A percentile compares a stretch with the other conserved stretches of the same genome.
phyloP scores from a whole-genome alignment of 805 yeast genomes.

The Candida anglica region DNA sequence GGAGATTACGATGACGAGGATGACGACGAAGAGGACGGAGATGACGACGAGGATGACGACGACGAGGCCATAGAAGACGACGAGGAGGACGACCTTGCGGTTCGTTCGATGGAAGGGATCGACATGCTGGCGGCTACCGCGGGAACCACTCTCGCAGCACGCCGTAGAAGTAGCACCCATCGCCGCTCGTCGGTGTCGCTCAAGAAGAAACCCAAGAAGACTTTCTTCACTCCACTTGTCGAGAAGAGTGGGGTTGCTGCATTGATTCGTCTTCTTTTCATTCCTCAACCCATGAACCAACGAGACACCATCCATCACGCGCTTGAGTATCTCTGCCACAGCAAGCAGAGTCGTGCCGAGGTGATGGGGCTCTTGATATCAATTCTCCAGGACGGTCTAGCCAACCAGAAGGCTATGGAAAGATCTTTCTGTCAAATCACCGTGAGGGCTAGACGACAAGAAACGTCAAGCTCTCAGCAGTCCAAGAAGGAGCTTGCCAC shows the following conservation, averaged over 20 bases:
- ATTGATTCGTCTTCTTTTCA: slow-evolving; percentile 62
- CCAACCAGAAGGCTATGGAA: slow-evolving; percentile 57
- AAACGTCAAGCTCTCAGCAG: slow-evolving; percentile 9
- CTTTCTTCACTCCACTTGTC: slow-evolving; percentile 60
- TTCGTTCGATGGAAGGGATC: not conserved
- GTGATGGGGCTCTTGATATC: slow-evolving; percentile 64
- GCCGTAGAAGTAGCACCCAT: too few species aligned
- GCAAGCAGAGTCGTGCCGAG: slow-evolving; percentile 76
- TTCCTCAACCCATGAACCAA: slow-evolving; percentile 62
- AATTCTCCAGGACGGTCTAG: slow-evolving; percentile 72
- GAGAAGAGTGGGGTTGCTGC: slow-evolving; percentile 77
- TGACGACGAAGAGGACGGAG: slow-evolving; percentile 17
- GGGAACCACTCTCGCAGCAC: too few species aligned
- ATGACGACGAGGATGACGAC: slow-evolving; percentile 15
- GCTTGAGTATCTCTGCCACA: slow-evolving; percentile 63
- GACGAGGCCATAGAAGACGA: slow-evolving; percentile 11
- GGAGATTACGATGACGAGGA: slow-evolving; percentile 19
- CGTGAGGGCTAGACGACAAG: slow-evolving; percentile 34
- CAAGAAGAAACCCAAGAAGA: slow-evolving; percentile 29
- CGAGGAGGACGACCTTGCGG: slow-evolving; percentile 7
- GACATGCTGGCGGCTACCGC: too few species aligned
- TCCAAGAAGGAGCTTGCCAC: slow-evolving; percentile 11
- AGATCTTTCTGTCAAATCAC: slow-evolving; percentile 56
- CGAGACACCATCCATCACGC: slow-evolving; percentile 64
- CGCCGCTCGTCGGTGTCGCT: too few species aligned